Evolutionary conservation across 2,329 filamentous ascomycete species (phyloP), one percentile per base, ranked within the genome.

Genomic region (Calonectria honghensis): DNA sequence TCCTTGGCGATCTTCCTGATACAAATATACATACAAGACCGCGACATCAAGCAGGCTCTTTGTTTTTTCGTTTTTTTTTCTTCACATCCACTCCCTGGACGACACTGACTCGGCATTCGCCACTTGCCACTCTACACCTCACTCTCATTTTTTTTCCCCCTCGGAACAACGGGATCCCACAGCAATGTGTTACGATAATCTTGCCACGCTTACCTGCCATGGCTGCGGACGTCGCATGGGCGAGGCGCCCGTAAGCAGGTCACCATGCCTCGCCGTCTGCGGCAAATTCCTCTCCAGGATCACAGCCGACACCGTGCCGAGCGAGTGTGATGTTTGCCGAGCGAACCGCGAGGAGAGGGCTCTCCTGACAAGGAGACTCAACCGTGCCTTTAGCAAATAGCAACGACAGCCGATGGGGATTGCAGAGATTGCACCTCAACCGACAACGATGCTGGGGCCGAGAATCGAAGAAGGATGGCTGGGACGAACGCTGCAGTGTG

Each of bases 271-370:
- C 63, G 39, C 74, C 29, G 77, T 73, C 63, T 81, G 80, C 69
- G 80, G 80, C 50, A 81, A 81, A 76, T 81, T 79, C 61, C 74
- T 81, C 68, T 81, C 79, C 45, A 76, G 77, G 24, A 77, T 80
- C 54, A 81, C 80, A n/a, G 72, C 67, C 31, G 73, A 76, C 50
- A 76, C 76, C 16, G 75, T 81, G 39, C 66, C 73, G 45, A 79
- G 76, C 72, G 79, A 82, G 74, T 81, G 80, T 65, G 73, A 70
- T 41, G 80, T 81, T 24, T 81, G 80, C 32, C 72, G 73, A 41
- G 73, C 78, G 13, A 76, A 75, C 66, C 76, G 76, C 41, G 77
- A 78, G 61, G 75, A 76, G 73, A 78, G 79, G 54, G 76, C 64
- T 63, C 74, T 75, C 31, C 61, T 80, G 68, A 76, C 76, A 6